Percentiles rank a stretch among this genome's conserved stretches.
Evolutionary conservation across 331 rosid species (phyloP).

Genomic region (Saraca asoca): DNA sequence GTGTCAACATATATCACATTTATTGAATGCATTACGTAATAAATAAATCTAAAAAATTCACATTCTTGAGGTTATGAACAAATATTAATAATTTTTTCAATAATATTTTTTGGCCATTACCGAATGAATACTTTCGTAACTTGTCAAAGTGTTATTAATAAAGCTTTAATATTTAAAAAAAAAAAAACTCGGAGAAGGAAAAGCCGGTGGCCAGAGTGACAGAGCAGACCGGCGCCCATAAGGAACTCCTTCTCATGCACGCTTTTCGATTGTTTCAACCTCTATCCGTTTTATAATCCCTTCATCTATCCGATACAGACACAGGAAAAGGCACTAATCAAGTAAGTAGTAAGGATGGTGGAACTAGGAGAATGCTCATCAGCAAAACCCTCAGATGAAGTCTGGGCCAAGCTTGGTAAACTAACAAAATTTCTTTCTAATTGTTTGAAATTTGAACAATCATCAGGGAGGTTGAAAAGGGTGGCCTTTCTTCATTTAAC

Average conservation of each 20-base stretch:
- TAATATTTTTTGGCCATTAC: no score
- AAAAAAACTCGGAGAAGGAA: no score
- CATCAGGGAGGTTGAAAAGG: constrained; percentile 10
- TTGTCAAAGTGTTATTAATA: no score
- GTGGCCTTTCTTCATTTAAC: constrained; percentile 1
- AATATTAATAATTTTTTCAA: no score
- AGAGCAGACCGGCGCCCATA: not conserved
- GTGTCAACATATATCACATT: no score
- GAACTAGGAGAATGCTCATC: constrained; percentile 67
- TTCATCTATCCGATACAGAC: not conserved
- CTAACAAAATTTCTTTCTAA: constrained; percentile 4
- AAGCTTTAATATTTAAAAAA: no score
- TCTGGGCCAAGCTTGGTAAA: constrained; percentile 88
- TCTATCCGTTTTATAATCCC: not conserved
- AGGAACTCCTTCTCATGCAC: constrained; percentile 24
- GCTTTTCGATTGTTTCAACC: constrained; percentile 15
- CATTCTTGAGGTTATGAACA: no score
- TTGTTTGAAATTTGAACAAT: not conserved
- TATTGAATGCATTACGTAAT: no score
- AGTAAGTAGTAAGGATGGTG: constrained; percentile 37
- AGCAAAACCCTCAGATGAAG: constrained; percentile 50
- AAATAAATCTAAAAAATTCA: no score
- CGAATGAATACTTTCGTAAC: no score
- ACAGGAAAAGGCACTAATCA: not conserved
- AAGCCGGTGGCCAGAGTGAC: not conserved